Conservation (phyloP, 805 yeast genomes). For the Ogataea glucozyma region DNA sequence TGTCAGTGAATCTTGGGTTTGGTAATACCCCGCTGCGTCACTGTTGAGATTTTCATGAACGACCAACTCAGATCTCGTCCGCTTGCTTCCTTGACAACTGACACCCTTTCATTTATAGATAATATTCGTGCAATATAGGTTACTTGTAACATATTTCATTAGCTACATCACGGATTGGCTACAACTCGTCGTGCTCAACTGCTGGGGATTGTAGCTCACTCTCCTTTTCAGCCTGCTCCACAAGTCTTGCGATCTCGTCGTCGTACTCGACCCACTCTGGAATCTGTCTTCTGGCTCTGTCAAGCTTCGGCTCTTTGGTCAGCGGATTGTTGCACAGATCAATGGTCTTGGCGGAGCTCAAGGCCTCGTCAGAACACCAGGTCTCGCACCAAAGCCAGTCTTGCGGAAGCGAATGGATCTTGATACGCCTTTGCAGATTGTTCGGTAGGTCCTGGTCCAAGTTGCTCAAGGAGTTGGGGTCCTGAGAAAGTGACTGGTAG, state of each 20-base stretch:
- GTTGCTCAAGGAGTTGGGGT: slow-evolving; percentile 75
- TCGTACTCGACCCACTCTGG: slow-evolving; percentile 79
- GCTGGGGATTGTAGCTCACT: background rate
- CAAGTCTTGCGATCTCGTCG: slow-evolving; percentile 44
- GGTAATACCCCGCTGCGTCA: too few species aligned
- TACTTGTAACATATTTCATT: too few species aligned
- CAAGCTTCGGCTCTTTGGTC: slow-evolving; percentile 77
- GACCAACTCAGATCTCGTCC: too few species aligned
- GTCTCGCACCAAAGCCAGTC: slow-evolving; percentile 96
- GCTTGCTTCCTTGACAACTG: too few species aligned
- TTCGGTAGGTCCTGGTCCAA: slow-evolving; percentile 95
- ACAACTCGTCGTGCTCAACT: slow-evolving; percentile 19
- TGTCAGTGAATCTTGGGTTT: too few species aligned
- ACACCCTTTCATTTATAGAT: too few species aligned
- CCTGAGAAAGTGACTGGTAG: slow-evolving; percentile 78
- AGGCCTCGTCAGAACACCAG: slow-evolving; percentile 74
- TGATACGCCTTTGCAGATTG: slow-evolving; percentile 67
- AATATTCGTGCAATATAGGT: too few species aligned
- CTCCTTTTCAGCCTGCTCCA: slow-evolving; percentile 6
- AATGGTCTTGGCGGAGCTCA: slow-evolving; percentile 68
- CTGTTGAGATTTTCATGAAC: too few species aligned
- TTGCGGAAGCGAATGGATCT: slow-evolving; percentile 71
- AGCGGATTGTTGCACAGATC: slow-evolving; percentile 84
- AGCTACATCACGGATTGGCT: background rate
- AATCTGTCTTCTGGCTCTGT: slow-evolving; percentile 69